A percentile compares a stretch with the other conserved stretches of the same genome.
Evolutionary conservation across 192 early-diverging fungal genomes (phyloP).

Genomic region (Gaertneriomyces sp.): DNA sequence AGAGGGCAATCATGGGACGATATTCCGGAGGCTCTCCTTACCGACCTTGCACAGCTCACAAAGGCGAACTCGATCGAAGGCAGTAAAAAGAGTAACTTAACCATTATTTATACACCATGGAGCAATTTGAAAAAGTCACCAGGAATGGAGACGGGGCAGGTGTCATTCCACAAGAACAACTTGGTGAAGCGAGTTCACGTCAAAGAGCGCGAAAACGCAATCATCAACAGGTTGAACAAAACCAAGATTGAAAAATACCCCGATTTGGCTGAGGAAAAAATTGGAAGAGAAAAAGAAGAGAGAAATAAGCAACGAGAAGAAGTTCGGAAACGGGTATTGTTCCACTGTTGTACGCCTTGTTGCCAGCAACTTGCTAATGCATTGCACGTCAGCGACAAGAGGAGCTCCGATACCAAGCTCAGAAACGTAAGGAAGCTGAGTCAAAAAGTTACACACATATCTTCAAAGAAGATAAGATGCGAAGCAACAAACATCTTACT

Average conservation of each 20-base stretch:
- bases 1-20: conserved; percentile 68
- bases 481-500: conserved; percentile 25
- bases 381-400: conserved; percentile 24
- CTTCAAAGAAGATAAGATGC: conserved; percentile 41
- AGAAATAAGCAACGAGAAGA: conserved; percentile 31
- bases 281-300: conserved; percentile 49
- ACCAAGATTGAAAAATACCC: conserved; percentile 73
- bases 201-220: conserved; percentile 69
- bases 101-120: conserved; percentile 86
- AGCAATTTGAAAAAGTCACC: conserved; percentile 84
- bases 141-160: conserved; percentile 95
- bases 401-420: conserved; percentile 40
- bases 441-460: conserved; percentile 37
- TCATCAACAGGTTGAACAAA: conserved; percentile 93
- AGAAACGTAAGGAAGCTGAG: conserved; percentile 40
- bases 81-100: conserved; percentile 89
- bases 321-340: conserved; percentile 31
- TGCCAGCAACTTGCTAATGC: conserved; percentile 12
- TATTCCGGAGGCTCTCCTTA: conserved; percentile 69
- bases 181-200: conserved; percentile 81
- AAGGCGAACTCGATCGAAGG: conserved; percentile 98
- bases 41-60: conserved; percentile 87
- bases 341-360: neutral
- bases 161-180: conserved; percentile 79
- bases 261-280: conserved; percentile 74